A percentile compares a stretch with the other conserved stretches of the same genome.
Evolutionary conservation across 257 asterid species (phyloP).

Genomic region (Solanum medicagineum): DNA sequence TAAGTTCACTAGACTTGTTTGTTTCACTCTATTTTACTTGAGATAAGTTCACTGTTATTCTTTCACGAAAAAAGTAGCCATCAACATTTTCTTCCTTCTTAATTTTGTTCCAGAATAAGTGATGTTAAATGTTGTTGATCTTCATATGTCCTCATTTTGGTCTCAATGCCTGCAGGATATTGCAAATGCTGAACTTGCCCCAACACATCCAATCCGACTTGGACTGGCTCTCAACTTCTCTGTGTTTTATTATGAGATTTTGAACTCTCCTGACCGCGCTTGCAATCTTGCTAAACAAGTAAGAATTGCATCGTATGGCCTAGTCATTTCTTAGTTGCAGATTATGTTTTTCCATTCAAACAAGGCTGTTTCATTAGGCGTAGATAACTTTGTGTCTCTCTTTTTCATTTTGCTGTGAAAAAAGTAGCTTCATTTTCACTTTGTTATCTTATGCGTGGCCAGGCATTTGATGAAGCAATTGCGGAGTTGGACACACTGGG

Average conservation of each 20-base stretch:
- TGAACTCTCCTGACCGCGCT: slow-evolving; percentile 53
- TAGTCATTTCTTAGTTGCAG: neutral
- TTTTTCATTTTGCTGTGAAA: neutral
- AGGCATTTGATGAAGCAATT: slow-evolving; percentile 51
- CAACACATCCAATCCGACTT: slow-evolving; percentile 45
- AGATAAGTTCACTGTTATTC: neutral
- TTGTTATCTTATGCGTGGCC: neutral
- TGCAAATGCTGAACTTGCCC: slow-evolving; percentile 40
- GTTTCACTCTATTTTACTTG: neutral
- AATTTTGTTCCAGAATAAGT: neutral
- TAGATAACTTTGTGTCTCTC: neutral
- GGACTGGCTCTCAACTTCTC: slow-evolving; percentile 46
- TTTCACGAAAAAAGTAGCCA: neutral
- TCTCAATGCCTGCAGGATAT: slow-evolving; percentile 22
- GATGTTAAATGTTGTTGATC: neutral
- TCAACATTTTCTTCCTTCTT: neutral
- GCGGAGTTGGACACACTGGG: slow-evolving; percentile 40
- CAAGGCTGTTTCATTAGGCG: neutral
- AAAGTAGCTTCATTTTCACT: neutral
- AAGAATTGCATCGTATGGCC: neutral
- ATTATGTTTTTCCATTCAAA: neutral
- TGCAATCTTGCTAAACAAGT: slow-evolving; percentile 51
- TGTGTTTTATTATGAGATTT: slow-evolving; percentile 42
- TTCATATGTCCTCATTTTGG: neutral
- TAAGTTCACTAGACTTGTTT: neutral